Percentiles rank a stretch among this genome's conserved stretches.
Evolutionary conservation across 345 rosid species (phyloP).

Genomic region (Populus alba): DNA sequence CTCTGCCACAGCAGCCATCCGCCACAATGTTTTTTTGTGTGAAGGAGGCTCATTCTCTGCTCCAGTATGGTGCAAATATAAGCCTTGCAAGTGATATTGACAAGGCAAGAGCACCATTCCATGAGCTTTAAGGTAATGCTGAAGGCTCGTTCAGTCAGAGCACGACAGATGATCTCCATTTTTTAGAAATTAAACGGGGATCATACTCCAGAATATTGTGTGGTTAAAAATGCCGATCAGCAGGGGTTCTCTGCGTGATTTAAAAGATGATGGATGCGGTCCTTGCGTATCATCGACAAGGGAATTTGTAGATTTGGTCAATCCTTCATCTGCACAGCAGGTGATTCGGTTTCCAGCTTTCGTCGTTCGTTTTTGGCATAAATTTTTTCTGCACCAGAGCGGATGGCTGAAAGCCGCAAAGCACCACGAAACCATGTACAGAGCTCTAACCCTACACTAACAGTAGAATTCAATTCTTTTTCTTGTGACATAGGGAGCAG

Average conservation of each 20-base stretch:
- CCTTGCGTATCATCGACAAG: conserved; percentile 12
- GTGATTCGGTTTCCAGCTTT: conserved; percentile 19
- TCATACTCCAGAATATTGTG: background rate
- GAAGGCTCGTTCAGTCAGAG: background rate
- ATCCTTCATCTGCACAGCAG: background rate
- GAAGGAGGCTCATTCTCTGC: conserved; percentile 9
- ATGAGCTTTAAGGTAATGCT: conserved; percentile 2
- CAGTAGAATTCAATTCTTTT: conserved; percentile 46
- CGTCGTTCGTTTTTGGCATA: conserved; percentile 24
- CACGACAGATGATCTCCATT: background rate
- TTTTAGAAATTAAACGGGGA: background rate
- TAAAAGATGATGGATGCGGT: conserved; percentile 12
- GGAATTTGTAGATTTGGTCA: conserved; percentile 23
- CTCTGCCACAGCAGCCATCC: conserved; percentile 20
- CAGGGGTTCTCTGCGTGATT: background rate
- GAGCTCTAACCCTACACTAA: conserved; percentile 44
- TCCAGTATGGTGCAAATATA: conserved; percentile 6
- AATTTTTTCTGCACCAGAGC: conserved; percentile 31
- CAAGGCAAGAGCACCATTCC: conserved; percentile 7
- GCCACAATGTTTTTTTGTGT: conserved; percentile 12
- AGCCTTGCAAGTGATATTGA: conserved; percentile 14
- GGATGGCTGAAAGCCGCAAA: conserved; percentile 18
- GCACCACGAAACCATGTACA: conserved; percentile 50
- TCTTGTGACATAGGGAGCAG: conserved; percentile 38
- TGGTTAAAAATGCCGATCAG: background rate